Conservation (phyloP, 2,329 filamentous ascomycete species). For the Chaetothyriales sp. region DNA sequence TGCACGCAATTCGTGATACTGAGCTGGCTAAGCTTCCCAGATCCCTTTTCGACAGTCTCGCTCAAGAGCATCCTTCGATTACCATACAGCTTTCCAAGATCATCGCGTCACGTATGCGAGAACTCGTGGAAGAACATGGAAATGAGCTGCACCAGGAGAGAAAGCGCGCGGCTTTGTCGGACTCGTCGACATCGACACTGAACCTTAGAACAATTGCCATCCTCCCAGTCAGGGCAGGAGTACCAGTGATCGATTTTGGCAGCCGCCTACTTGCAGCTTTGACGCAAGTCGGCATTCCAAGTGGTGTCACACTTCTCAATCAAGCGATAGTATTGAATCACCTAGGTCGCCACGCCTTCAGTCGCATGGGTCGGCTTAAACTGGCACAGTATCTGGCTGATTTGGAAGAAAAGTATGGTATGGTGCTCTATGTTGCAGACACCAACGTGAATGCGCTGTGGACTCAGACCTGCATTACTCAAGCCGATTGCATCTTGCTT, state of each 20-base stretch:
- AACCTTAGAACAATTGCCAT: conserved; percentile 90
- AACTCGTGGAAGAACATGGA: conserved; percentile 68
- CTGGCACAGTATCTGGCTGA: conserved; percentile 92
- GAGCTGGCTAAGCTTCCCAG: conserved; percentile 93
- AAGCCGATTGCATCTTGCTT: conserved; percentile 89
- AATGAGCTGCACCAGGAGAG: conserved; percentile 52
- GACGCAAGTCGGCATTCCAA: conserved; percentile 73
- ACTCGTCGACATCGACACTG: conserved; percentile 56
- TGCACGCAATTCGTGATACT: conserved; percentile 92
- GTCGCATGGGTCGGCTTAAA: conserved; percentile 91
- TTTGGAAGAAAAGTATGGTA: conserved; percentile 88
- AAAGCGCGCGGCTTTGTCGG: conserved; percentile 30
- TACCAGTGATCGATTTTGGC: conserved; percentile 92
- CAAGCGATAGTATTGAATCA: conserved; percentile 91
- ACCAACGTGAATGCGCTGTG: conserved; percentile 94
- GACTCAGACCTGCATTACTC: conserved; percentile 95
- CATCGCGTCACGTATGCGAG: conserved; percentile 87
- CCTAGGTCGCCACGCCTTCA: conserved; percentile 89
- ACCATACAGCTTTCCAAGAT: conserved; percentile 99
- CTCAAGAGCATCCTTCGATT: conserved; percentile 92
- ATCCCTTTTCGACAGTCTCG: conserved; percentile 92
- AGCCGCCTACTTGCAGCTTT: conserved; percentile 76
- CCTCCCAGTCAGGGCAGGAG: conserved; percentile 75
- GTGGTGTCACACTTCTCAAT: conserved; percentile 82
- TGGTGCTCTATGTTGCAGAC: conserved; percentile 91